These are phyloP conservation scores for Lepraria neglecta DNA, from an alignment of 495 filamentous ascomycete genomes.

Conservation along the genomic window DNA sequence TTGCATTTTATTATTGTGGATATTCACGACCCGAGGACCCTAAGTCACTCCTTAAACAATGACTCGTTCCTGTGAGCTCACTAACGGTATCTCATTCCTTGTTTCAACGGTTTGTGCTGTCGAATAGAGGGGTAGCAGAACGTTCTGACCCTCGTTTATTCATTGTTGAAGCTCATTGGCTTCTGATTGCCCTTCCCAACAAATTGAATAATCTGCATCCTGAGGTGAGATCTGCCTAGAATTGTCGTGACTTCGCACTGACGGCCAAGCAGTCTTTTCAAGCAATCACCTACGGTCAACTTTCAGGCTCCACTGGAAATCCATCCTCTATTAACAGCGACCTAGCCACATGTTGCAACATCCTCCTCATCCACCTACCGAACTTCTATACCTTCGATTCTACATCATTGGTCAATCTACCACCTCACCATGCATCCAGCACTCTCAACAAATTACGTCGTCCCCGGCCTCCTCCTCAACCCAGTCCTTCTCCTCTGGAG, in stretches of 20 bases:
- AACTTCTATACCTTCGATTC: not conserved
- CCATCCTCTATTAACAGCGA: not conserved
- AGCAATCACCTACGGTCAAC: not conserved
- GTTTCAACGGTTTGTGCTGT: not conserved
- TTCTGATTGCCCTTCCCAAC: not conserved
- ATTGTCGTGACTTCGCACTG: not conserved
- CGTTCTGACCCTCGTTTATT: not conserved
- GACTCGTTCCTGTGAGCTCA: not conserved
- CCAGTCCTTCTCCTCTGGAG: constrained; percentile 38
- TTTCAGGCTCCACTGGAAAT: not conserved
- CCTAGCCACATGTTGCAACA: not conserved
- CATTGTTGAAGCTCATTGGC: not conserved
- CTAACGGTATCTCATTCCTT: not conserved
- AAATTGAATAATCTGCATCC: not conserved
- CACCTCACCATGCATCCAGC: constrained; percentile 26
- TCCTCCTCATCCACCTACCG: not conserved
- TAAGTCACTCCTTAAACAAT: not conserved
- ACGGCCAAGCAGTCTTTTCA: not conserved
- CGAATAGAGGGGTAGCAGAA: constrained; percentile 4
- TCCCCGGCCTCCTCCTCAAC: constrained; percentile 40
- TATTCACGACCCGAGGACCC: not conserved
- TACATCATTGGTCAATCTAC: not conserved
- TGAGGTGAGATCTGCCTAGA: not conserved
- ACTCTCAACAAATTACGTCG: constrained; percentile 33
- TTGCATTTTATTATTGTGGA: not conserved